Base-by-base conservation (phyloP, 257 asterid species). In the Ilex aquifolium region DNA sequence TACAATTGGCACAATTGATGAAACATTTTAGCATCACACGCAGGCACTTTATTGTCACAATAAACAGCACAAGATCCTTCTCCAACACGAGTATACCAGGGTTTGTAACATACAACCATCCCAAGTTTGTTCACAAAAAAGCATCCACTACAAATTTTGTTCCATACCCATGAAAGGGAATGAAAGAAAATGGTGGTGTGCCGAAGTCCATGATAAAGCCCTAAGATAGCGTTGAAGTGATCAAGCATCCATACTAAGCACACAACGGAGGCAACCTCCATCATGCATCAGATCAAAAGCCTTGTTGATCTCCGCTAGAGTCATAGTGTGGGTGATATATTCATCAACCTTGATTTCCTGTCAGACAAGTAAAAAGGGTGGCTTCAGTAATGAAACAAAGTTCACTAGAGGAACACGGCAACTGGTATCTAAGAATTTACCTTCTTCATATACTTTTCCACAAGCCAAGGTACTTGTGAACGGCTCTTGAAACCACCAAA, bases 401-500 rank as follows among this genome's bases (percentile, higher is more conserved):
- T 8, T 8, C 42, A 36, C 42, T 8, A 36, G 5, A 36, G 5
- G 42, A 36, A 36, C 8, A 36, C 8, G 42, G 42, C 42, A 36
- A 36, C 27, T 21, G 27, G 1, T 21, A 21, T 21, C 27, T 21
- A 21, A 21, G 27, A 21, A 63, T 80, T 52, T 39, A 89, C 99
- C 81, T 90, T 90, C 79, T 93, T 90, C 79, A 93, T 59, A 44
- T 93, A 93, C 75, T 90, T 90, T 14, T 90, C 96, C 10, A 93
- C 99, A 30, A 93, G 96, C 90, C 92, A 82, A 56, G 99, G 96
- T 16, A 93, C 97, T 73, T 90, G 99, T 13, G 99, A 90, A 42
- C 97, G 96, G 71, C 96, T 90, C 79, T 93, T 90, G 77, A 90
- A 93, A 44, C 99, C 97, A 62, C 99, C 95, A 76, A 93, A 93